Evolutionary conservation across 2,329 filamentous ascomycete species (phyloP).

Genomic region (Escovopsis sp.): DNA sequence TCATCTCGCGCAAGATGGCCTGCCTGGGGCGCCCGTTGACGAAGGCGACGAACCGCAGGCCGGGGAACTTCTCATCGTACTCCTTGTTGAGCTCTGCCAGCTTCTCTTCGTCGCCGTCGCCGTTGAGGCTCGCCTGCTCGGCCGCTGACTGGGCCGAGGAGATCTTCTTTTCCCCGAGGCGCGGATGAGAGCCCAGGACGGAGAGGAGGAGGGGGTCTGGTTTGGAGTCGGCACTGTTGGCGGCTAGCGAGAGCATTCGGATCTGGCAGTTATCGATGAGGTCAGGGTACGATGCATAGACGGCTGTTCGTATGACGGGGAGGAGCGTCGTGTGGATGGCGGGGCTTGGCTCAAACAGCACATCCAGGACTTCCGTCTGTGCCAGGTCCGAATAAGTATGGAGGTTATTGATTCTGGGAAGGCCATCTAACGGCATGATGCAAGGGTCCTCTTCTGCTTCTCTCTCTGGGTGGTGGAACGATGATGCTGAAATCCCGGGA

Average conservation of each 20-base stretch:
- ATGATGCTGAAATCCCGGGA: not conserved
- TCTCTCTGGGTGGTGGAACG: not conserved
- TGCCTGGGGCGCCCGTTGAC: conserved; percentile 67
- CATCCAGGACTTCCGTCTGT: conserved; percentile 50
- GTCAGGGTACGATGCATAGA: conserved; percentile 52
- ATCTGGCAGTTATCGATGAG: conserved; percentile 53
- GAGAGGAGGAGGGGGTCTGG: conserved; percentile 41
- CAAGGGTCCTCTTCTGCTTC: not conserved
- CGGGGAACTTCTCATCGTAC: conserved; percentile 71
- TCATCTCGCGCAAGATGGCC: conserved; percentile 74
- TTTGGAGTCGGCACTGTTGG: conserved; percentile 32
- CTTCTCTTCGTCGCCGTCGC: conserved; percentile 34
- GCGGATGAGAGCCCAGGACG: conserved; percentile 70
- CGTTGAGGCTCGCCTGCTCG: conserved; percentile 67
- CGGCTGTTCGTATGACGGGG: conserved; percentile 41
- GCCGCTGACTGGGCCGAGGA: conserved; percentile 68
- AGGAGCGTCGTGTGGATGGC: conserved; percentile 59
- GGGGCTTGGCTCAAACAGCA: conserved; percentile 71
- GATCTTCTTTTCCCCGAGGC: conserved; percentile 67
- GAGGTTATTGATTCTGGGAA: conserved; percentile 46
- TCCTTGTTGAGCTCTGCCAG: conserved; percentile 54
- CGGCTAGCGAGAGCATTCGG: conserved; percentile 46
- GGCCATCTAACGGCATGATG: conserved; percentile 11
- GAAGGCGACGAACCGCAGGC: conserved; percentile 79
- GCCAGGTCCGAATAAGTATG: conserved; percentile 37